A percentile compares a stretch with the other conserved stretches of the same genome.
phyloP scores from a whole-genome alignment of 768 basidiomycete genomes.

The Boletus rubroflammeus region DNA sequence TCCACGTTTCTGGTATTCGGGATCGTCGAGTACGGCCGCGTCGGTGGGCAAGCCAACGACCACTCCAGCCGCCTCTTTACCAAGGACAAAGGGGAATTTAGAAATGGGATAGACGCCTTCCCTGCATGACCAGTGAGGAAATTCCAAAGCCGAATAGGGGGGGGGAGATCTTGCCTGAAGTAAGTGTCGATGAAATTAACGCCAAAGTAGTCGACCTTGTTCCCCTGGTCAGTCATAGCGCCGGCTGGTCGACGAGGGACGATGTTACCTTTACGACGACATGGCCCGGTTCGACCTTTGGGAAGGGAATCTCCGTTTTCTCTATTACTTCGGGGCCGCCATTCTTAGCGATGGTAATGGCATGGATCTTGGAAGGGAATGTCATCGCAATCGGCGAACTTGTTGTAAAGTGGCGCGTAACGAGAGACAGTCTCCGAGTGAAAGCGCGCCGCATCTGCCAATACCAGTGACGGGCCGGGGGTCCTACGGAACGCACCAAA shows the following conservation, averaged over 20 bases:
- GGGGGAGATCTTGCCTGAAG: constrained; percentile 47
- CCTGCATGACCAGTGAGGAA: constrained; percentile 31
- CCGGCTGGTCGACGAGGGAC: neutral
- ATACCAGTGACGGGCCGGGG: no score
- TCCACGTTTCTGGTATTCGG: constrained; percentile 59
- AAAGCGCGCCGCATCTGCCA: no score
- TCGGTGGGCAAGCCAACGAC: constrained; percentile 75
- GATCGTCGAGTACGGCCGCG: constrained; percentile 50
- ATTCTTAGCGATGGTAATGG: constrained; percentile 65
- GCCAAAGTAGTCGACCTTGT: constrained; percentile 67
- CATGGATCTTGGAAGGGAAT: constrained; percentile 60
- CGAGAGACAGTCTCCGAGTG: constrained; percentile 17
- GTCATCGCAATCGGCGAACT: constrained; percentile 42
- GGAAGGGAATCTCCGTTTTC: constrained; percentile 64
- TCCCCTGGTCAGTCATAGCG: neutral
- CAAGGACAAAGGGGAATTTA: constrained; percentile 63
- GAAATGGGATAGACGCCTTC: constrained; percentile 61
- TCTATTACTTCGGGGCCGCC: constrained; percentile 80
- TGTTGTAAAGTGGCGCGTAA: constrained; percentile 32
- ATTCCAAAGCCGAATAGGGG: neutral
- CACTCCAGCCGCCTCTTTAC: constrained; percentile 75
- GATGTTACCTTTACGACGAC: constrained; percentile 41
- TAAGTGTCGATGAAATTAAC: constrained; percentile 91
- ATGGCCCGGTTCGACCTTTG: constrained; percentile 55
- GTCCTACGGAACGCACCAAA: neutral